Percentiles rank a stretch among this genome's conserved stretches.
phyloP scores from a whole-genome alignment of 2,329 filamentous ascomycete species.

The Epichloe glyceriae region DNA sequence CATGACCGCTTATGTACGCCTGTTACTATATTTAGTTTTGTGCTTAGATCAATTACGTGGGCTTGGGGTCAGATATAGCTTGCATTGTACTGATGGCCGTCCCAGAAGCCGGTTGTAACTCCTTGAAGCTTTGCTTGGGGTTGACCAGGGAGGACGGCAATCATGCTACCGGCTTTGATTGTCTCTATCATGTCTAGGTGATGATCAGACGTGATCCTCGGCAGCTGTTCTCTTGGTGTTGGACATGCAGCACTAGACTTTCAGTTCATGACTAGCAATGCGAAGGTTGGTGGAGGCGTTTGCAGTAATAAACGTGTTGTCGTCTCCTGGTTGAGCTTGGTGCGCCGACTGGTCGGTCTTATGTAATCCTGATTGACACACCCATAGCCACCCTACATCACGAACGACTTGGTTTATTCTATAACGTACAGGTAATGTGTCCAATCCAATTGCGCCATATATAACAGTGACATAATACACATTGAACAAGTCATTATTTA shows the following conservation, averaged over 20 bases:
- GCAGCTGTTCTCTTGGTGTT: background rate
- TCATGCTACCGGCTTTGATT: slow-evolving; percentile 40
- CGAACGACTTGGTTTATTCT: no score
- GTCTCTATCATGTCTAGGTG: slow-evolving; percentile 3
- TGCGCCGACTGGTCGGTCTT: no score
- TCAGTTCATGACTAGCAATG: background rate
- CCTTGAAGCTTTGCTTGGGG: slow-evolving; percentile 68
- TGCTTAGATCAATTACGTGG: background rate
- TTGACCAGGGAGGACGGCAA: slow-evolving; percentile 66
- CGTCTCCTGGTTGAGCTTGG: no score
- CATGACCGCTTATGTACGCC: slow-evolving; percentile 83
- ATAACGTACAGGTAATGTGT: no score
- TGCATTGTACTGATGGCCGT: slow-evolving; percentile 60
- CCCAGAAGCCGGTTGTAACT: slow-evolving; percentile 61
- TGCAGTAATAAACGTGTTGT: no score
- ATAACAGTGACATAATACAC: no score
- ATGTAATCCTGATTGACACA: no score
- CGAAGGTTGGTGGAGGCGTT: background rate
- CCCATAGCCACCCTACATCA: no score
- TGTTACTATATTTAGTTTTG: slow-evolving; percentile 21
- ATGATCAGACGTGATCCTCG: background rate
- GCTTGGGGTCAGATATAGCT: slow-evolving; percentile 16
- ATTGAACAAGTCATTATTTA: no score
- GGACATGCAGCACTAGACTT: background rate
- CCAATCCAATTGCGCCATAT: no score